phyloP scores from a whole-genome alignment of 2,329 filamentous ascomycete genomes.

The Paecilomyces fulvus region DNA sequence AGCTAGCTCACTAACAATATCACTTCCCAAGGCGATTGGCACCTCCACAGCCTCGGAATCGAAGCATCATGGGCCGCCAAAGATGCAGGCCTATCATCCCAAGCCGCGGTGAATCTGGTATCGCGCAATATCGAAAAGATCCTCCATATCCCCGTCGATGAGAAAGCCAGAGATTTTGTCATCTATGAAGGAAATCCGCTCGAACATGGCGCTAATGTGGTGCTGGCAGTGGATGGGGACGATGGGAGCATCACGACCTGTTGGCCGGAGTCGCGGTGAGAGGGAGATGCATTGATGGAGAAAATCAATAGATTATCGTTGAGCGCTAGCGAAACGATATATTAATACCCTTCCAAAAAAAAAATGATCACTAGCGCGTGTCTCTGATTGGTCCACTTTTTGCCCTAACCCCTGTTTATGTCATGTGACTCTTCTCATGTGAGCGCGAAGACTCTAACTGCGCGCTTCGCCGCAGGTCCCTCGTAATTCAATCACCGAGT shows the following conservation, averaged over 20 bases:
- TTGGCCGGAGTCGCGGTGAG: slow-evolving; percentile 6
- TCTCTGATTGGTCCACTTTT: too few species aligned
- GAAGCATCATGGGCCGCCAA: slow-evolving; percentile 11
- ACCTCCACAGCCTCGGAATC: slow-evolving; percentile 30
- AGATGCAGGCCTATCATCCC: slow-evolving; percentile 2
- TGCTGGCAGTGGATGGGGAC: slow-evolving; percentile 7
- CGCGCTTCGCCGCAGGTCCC: too few species aligned
- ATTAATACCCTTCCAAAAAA: too few species aligned
- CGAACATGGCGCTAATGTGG: slow-evolving; percentile 11
- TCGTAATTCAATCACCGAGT: background rate
- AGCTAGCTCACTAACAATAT: slow-evolving; percentile 20
- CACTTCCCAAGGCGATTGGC: slow-evolving; percentile 27
- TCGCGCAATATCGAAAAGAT: slow-evolving; percentile 36
- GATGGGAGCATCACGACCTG: slow-evolving; percentile 2
- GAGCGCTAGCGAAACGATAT: too few species aligned
- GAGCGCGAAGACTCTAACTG: too few species aligned
- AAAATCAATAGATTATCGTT: too few species aligned
- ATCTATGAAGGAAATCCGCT: slow-evolving; percentile 38
- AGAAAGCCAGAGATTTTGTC: slow-evolving; percentile 31
- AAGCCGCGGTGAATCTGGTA: slow-evolving; percentile 29
- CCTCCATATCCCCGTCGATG: slow-evolving; percentile 21
- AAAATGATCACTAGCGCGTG: too few species aligned
- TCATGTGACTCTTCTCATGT: too few species aligned
- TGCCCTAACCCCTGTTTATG: too few species aligned
- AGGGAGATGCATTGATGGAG: too few species aligned